A percentile compares a stretch with the other conserved stretches of the same genome.
These are phyloP conservation scores for Capsicum rhomboideum DNA, from an alignment of 257 asterid species.

Conservation along the genomic window DNA sequence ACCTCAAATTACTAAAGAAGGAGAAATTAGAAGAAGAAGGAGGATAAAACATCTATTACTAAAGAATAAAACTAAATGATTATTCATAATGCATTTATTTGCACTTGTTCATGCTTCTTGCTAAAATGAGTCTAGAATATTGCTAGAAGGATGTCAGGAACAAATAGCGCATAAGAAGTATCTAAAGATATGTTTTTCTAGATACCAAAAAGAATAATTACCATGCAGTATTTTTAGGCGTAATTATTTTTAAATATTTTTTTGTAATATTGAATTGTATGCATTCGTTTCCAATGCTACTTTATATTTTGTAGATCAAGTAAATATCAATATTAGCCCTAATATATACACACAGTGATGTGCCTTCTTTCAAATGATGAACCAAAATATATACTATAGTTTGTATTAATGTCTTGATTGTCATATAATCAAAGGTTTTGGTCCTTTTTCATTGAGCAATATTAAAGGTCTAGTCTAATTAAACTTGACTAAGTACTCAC, in stretches of 20 bases:
- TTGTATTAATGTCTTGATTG: too few species aligned
- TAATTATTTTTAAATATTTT: too few species aligned
- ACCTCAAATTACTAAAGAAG: not conserved
- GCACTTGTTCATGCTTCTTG: not conserved
- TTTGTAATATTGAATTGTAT: too few species aligned
- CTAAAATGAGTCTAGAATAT: not conserved
- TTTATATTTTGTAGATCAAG: too few species aligned
- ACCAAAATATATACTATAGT: too few species aligned
- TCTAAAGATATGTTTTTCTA: not conserved
- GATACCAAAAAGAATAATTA: constrained; percentile 5
- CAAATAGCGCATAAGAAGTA: not conserved
- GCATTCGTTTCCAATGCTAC: too few species aligned
- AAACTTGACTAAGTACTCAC: not conserved
- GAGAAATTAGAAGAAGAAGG: not conserved
- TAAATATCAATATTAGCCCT: too few species aligned
- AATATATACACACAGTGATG: too few species aligned
- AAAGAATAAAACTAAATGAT: not conserved
- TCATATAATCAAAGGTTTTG: not conserved
- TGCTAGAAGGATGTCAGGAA: not conserved
- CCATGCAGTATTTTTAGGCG: too few species aligned
- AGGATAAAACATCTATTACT: not conserved
- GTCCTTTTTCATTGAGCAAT: not conserved
- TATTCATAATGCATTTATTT: not conserved
- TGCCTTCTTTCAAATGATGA: too few species aligned
- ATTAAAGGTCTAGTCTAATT: too few species aligned